These are phyloP conservation scores for Tulasnella sp. DNA, from an alignment of 768 basidiomycete genomes.

Conservation along the genomic window DNA sequence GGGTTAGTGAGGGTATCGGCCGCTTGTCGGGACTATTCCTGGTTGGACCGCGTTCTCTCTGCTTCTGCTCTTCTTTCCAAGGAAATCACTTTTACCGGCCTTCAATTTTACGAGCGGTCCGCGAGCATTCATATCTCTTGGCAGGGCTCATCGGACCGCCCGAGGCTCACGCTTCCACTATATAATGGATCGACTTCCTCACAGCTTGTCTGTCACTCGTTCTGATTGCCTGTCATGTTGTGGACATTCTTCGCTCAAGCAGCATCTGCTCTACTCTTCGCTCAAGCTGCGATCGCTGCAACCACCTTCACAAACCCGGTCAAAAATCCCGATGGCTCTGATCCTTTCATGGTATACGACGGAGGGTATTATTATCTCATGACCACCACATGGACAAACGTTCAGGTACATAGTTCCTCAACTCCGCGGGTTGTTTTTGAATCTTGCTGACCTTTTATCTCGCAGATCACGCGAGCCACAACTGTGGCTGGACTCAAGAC, in stretches of 20 bases:
- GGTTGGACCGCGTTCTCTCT: background rate
- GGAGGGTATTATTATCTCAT: background rate
- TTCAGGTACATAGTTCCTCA: background rate
- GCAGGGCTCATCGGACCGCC: background rate
- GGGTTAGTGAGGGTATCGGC: background rate
- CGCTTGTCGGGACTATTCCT: background rate
- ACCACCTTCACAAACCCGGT: constrained; percentile 14
- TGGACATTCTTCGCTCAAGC: background rate
- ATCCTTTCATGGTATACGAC: constrained; percentile 12
- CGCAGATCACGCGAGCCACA: background rate
- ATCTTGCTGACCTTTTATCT: too few species aligned
- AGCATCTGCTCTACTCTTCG: background rate
- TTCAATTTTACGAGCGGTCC: background rate
- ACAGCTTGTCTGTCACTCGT: background rate
- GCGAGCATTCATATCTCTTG: background rate
- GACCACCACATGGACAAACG: background rate
- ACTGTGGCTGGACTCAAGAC: background rate
- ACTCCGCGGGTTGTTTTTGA: too few species aligned
- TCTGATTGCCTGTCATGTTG: background rate
- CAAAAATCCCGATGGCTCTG: constrained; percentile 11
- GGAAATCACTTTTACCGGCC: background rate
- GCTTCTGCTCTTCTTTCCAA: background rate
- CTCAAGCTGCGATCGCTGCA: background rate
- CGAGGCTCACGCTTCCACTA: background rate
- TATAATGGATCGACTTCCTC: background rate